phyloP scores from a whole-genome alignment of 805 yeast species.

The Vanderwaltozyma yarrowii region DNA sequence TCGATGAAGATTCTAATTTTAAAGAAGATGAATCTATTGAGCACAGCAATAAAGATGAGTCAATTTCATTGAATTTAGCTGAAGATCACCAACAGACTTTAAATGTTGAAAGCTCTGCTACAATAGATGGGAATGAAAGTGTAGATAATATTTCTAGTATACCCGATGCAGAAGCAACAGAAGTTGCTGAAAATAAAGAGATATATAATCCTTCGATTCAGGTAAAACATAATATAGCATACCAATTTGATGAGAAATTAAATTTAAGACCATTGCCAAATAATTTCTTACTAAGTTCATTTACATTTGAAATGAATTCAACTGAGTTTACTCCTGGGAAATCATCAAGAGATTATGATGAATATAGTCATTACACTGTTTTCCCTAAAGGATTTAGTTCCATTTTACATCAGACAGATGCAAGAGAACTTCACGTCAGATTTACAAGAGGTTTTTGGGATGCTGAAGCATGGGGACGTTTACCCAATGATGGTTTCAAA shows the following conservation, averaged over 20 bases:
- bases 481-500: slow-evolving; percentile 59
- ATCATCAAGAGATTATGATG: slow-evolving; percentile 13
- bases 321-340: slow-evolving; percentile 28
- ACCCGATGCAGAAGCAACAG: too few relatives aligned
- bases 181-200: not conserved
- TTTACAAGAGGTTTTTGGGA: slow-evolving; percentile 97
- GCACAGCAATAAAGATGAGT: too few relatives aligned
- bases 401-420: slow-evolving; percentile 50
- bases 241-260: slow-evolving; percentile 53
- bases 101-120: too few relatives aligned
- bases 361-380: slow-evolving; percentile 43
- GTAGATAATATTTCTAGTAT: too few relatives aligned
- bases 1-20: too few relatives aligned
- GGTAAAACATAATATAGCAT: slow-evolving; percentile 13
- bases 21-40: too few relatives aligned
- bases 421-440: slow-evolving; percentile 71
- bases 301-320: slow-evolving; percentile 57
- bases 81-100: too few relatives aligned
- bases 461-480: slow-evolving; percentile 71
- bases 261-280: slow-evolving; percentile 62
- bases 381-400: slow-evolving; percentile 83
- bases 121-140: too few relatives aligned
- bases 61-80: too few relatives aligned
- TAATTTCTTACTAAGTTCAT: slow-evolving; percentile 59
- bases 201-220: slow-evolving; percentile 3